phyloP scores from a whole-genome alignment of 148 eudicot genomes.

The Polygonum maritimum region DNA sequence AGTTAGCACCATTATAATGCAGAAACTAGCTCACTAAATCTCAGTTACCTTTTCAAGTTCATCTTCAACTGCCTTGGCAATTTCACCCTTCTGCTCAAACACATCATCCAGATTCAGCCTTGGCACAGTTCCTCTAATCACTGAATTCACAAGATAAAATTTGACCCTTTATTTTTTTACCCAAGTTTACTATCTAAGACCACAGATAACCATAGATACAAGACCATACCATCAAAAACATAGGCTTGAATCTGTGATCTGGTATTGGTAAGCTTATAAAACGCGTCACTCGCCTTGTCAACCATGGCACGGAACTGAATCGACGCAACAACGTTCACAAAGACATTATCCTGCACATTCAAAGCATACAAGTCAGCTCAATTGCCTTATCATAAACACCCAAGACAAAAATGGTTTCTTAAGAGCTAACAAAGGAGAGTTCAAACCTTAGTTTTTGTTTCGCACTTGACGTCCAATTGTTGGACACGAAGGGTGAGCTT shows the following conservation, averaged over 20 bases:
- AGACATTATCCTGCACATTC: slow-evolving; percentile 38
- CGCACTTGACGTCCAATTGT: slow-evolving; percentile 41
- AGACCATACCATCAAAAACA: slow-evolving; percentile 38
- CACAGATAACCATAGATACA: background rate
- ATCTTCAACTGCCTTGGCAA: slow-evolving; percentile 26
- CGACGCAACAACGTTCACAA: slow-evolving; percentile 48
- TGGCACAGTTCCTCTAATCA: slow-evolving; percentile 33
- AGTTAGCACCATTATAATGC: background rate
- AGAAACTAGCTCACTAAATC: background rate
- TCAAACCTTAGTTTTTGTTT: slow-evolving; percentile 42
- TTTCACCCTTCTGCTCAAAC: slow-evolving; percentile 34
- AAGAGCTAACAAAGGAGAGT: background rate
- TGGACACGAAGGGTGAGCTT: slow-evolving; percentile 37
- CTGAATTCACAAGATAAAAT: slow-evolving; percentile 9
- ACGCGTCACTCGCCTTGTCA: slow-evolving; percentile 41
- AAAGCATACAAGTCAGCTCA: background rate
- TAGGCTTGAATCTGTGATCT: slow-evolving; percentile 48
- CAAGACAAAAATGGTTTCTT: no score
- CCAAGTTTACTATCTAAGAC: background rate
- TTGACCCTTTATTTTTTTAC: background rate
- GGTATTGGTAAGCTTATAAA: slow-evolving; percentile 48
- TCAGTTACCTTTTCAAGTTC: slow-evolving; percentile 27
- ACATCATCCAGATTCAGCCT: slow-evolving; percentile 26
- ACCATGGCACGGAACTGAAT: slow-evolving; percentile 40
- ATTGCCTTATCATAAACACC: background rate